Evolutionary conservation across 306 rosid genomes (phyloP).

Genomic region (Fragaria ananassa): DNA sequence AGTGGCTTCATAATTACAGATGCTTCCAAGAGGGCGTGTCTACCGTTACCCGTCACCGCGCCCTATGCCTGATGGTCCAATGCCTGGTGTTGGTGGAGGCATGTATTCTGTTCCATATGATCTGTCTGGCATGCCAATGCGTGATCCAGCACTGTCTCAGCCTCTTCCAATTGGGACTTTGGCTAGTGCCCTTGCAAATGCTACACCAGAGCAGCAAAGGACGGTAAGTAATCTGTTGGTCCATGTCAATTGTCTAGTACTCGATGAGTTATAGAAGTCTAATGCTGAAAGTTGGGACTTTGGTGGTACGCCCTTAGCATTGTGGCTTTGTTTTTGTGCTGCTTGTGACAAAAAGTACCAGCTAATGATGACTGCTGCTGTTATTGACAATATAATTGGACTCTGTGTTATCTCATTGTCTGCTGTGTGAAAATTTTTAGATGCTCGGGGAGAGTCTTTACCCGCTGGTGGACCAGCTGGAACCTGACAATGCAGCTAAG

Average conservation of each 20-base stretch:
- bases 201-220: conserved; percentile 95
- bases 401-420: neutral
- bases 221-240: conserved; percentile 48
- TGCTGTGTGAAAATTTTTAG: conserved; percentile 37
- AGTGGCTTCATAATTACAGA: conserved; percentile 40
- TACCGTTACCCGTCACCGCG: conserved; percentile 93
- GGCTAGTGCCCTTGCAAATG: conserved; percentile 92
- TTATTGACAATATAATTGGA: neutral
- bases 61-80: conserved; percentile 75
- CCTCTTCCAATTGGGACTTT: conserved; percentile 88
- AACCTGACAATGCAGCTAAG: conserved; percentile 93
- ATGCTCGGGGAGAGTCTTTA: conserved; percentile 98
- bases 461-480: conserved; percentile 97
- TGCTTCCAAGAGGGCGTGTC: conserved; percentile 90
- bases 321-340: neutral
- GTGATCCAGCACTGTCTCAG: conserved; percentile 58
- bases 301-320: too few species aligned
- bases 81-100: conserved; percentile 94
- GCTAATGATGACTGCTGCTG: neutral
- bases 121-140: conserved; percentile 71
- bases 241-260: neutral
- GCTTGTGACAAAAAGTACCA: neutral
- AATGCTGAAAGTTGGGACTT: neutral
- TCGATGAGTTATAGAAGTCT: neutral
- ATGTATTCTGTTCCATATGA: conserved; percentile 96